Conservation (phyloP, 805 yeast species). For the Hanseniaspora opuntiae region DNA sequence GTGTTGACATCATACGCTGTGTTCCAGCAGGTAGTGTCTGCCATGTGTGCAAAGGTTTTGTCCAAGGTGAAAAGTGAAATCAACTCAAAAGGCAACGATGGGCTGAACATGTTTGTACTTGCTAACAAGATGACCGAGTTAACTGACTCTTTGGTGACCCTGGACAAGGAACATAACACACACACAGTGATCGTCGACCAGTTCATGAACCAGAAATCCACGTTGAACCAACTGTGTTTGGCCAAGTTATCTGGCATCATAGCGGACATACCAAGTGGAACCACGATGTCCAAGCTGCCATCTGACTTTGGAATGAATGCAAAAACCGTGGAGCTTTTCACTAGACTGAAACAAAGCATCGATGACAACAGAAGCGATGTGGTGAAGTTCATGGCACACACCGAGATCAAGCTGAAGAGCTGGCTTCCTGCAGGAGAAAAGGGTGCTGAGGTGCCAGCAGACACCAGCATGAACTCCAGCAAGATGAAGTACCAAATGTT, state of each 20-base stretch:
- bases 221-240: not conserved
- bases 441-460: slow-evolving; percentile 34
- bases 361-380: slow-evolving; percentile 49
- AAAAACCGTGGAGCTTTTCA: slow-evolving; percentile 57
- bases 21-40: slow-evolving; percentile 5
- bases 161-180: slow-evolving; percentile 3
- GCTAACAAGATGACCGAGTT: not conserved
- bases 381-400: slow-evolving; percentile 25
- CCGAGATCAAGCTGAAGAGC: slow-evolving; percentile 45
- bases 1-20: slow-evolving; percentile 6
- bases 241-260: slow-evolving; percentile 23
- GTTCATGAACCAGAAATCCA: not conserved
- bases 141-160: not conserved
- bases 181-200: slow-evolving; percentile 7
- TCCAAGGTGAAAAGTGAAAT: slow-evolving; percentile 6
- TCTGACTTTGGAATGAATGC: slow-evolving; percentile 61
- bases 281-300: slow-evolving; percentile 29
- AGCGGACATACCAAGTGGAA: slow-evolving; percentile 19
- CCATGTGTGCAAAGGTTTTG: slow-evolving; percentile 6
- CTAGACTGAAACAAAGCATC: slow-evolving; percentile 44
- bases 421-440: slow-evolving; percentile 58
- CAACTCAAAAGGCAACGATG: not conserved
- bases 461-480: slow-evolving; percentile 21
- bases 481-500: slow-evolving; percentile 27
- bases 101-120: not conserved